Conservation (phyloP, 768 basidiomycete genomes). For the Ramaria rubella region DNA sequence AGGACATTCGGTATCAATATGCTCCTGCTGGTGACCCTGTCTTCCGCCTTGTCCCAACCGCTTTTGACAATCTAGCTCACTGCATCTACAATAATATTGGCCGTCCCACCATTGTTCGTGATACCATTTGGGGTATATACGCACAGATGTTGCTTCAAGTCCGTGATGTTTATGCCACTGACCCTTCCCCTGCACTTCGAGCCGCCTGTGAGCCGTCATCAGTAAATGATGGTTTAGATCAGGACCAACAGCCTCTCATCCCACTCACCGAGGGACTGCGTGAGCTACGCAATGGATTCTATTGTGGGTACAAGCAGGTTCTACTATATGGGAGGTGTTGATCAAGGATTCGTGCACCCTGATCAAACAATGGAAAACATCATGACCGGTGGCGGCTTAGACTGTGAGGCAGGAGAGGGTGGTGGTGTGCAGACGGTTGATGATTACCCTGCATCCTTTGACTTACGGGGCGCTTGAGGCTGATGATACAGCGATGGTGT, state of each 20-base stretch:
- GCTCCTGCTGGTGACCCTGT: neutral
- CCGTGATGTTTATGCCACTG: neutral
- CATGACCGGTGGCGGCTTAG: too few relatives aligned
- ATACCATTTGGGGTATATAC: neutral
- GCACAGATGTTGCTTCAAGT: neutral
- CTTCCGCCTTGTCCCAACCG: neutral
- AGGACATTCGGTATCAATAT: neutral
- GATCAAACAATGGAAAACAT: too few relatives aligned
- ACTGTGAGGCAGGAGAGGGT: too few relatives aligned
- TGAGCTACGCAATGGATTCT: neutral
- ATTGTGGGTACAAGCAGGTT: too few relatives aligned
- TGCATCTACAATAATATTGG: neutral
- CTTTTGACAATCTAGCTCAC: neutral
- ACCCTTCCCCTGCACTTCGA: neutral
- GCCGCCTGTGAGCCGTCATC: neutral
- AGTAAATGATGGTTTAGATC: neutral
- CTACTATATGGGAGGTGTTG: neutral
- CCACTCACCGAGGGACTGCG: neutral
- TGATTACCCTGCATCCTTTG: too few relatives aligned
- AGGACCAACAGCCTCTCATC: too few relatives aligned
- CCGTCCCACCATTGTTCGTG: neutral
- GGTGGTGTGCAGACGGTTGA: too few relatives aligned
- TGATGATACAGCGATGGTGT: too few relatives aligned
- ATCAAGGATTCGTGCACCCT: too few relatives aligned
- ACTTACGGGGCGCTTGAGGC: too few relatives aligned